Evolutionary conservation across 257 asterid genomes (phyloP).

Genomic region (Solanum ahanhuiri): DNA sequence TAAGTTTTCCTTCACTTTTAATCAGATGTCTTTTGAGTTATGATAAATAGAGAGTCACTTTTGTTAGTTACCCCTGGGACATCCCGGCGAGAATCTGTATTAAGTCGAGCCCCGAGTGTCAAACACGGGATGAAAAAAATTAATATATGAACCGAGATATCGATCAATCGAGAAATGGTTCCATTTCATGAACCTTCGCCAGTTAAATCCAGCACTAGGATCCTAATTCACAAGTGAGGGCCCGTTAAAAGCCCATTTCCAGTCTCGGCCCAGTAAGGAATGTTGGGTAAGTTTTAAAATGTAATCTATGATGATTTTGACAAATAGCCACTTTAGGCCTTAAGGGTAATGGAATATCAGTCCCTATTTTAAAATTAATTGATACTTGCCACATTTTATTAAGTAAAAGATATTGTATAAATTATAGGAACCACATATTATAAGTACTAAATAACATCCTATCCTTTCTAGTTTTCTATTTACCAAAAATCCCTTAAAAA

Average conservation of each 20-base stretch:
- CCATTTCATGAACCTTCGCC: not conserved
- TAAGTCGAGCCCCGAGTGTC: not conserved
- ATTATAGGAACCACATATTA: too few relatives aligned
- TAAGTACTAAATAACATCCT: too few relatives aligned
- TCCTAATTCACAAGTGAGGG: not conserved
- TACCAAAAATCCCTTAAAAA: too few relatives aligned
- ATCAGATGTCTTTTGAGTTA: not conserved
- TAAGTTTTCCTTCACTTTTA: not conserved
- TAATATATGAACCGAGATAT: not conserved
- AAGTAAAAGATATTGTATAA: not conserved
- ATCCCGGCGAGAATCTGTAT: too few relatives aligned
- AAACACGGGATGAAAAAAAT: not conserved
- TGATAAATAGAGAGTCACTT: not conserved
- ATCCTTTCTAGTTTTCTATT: too few relatives aligned
- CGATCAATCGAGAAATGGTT: not conserved
- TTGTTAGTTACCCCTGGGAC: not conserved
- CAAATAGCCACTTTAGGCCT: not conserved
- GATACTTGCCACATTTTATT: not conserved
- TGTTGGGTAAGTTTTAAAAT: not conserved
- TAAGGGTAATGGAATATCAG: not conserved
- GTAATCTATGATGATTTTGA: not conserved
- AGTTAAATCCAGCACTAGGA: not conserved
- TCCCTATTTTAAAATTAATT: not conserved
- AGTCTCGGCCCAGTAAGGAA: not conserved
- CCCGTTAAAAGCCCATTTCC: not conserved